These are phyloP conservation scores for Bimuria novae-zelandiae DNA, from an alignment of 2,329 filamentous ascomycete species.

Conservation along the genomic window DNA sequence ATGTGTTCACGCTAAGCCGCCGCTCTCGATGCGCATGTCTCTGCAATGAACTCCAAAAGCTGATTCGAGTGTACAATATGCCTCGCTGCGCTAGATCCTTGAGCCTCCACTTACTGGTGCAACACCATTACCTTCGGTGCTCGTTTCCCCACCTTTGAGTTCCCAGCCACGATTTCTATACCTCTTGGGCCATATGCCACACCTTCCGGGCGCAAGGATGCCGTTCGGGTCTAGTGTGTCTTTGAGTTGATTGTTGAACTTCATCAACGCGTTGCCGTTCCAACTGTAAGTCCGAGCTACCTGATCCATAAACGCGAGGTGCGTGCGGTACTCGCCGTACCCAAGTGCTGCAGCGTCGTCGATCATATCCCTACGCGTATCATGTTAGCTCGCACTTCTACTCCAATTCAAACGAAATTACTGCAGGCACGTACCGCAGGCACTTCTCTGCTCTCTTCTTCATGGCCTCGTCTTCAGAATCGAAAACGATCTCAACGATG, in stretches of 20 bases:
- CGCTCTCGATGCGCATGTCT: too few species aligned
- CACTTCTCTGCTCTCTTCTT: slow-evolving; percentile 29
- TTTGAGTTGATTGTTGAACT: slow-evolving; percentile 52
- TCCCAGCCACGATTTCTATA: slow-evolving; percentile 23
- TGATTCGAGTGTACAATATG: too few species aligned
- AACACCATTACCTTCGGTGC: slow-evolving; percentile 21
- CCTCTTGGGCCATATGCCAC: slow-evolving; percentile 26
- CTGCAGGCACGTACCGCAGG: slow-evolving; percentile 12
- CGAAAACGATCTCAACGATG: slow-evolving; percentile 43
- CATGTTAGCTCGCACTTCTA: too few species aligned
- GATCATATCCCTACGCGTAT: slow-evolving; percentile 30
- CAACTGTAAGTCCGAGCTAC: slow-evolving; percentile 54
- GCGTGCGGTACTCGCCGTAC: slow-evolving; percentile 54
- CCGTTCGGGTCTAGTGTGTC: slow-evolving; percentile 51
- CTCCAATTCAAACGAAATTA: neutral
- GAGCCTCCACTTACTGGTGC: slow-evolving; percentile 10
- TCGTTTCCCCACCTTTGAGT: slow-evolving; percentile 16
- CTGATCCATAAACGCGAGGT: slow-evolving; percentile 54
- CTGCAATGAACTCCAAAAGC: too few species aligned
- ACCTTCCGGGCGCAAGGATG: slow-evolving; percentile 28
- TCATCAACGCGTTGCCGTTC: slow-evolving; percentile 50
- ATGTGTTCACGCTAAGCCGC: neutral
- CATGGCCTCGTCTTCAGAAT: slow-evolving; percentile 28
- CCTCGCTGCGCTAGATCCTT: slow-evolving; percentile 15
- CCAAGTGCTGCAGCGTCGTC: slow-evolving; percentile 48